Percentiles rank a stretch among this genome's conserved stretches.
Evolutionary conservation across 2,329 filamentous ascomycete species (phyloP).

Genomic region (Nigrospora osmanthi): DNA sequence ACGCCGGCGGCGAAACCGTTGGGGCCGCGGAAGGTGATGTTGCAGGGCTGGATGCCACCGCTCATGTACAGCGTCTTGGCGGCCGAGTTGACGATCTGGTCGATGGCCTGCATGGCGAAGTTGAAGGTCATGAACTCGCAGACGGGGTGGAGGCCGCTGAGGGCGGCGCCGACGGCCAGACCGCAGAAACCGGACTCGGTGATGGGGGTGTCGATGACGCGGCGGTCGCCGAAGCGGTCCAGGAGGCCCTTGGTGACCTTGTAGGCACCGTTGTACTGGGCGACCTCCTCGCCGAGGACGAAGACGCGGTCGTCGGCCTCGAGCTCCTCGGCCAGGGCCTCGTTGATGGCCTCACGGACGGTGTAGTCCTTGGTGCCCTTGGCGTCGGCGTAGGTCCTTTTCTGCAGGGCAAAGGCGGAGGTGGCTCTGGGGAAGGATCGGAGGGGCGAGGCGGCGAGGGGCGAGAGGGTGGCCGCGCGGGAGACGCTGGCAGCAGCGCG

Average conservation of each 20-base stretch:
- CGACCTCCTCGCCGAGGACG: conserved; percentile 93
- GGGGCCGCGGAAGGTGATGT: conserved; percentile 98
- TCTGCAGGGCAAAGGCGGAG: conserved; percentile 32
- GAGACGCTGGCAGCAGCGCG: conserved; percentile 37
- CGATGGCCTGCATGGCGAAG: conserved; percentile 99
- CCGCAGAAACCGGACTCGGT: conserved; percentile 94
- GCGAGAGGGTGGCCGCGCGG: conserved; percentile 21
- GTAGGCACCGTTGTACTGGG: conserved; percentile 99
- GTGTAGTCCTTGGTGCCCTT: conserved; percentile 77
- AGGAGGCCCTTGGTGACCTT: conserved; percentile 98
- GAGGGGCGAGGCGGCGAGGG: conserved; percentile 24
- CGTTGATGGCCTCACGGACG: conserved; percentile 93
- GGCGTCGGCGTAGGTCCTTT: conserved; percentile 47
- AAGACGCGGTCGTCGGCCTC: conserved; percentile 93
- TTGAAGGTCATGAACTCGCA: conserved; percentile 99
- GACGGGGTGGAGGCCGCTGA: conserved; percentile 89
- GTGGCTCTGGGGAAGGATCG: conserved; percentile 25
- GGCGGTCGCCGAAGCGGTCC: conserved; percentile 94
- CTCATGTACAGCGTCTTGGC: conserved; percentile 99
- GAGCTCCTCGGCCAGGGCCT: conserved; percentile 95
- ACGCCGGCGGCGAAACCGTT: conserved; percentile 97
- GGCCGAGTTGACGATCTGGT: conserved; percentile 98
- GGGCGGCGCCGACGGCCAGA: conserved; percentile 87
- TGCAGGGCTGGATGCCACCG: conserved; percentile 97
- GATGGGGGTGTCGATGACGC: conserved; percentile 97